These are phyloP conservation scores for Cyberlindnera sargentensis DNA, from an alignment of 805 yeast species.

Conservation along the genomic window DNA sequence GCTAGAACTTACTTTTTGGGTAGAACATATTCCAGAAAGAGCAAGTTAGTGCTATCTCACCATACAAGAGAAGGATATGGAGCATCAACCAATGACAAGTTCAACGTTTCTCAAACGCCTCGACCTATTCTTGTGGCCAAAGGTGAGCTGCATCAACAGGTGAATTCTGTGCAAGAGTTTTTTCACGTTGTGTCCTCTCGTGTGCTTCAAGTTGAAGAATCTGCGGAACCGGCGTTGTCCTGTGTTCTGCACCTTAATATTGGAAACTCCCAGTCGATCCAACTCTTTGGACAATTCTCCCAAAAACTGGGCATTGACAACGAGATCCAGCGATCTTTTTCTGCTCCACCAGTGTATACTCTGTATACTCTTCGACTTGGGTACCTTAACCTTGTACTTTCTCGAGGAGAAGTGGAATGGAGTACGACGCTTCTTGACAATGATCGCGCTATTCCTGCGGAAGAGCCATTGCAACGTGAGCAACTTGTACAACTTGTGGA, in stretches of 20 bases:
- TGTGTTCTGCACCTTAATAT: background rate
- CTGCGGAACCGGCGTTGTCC: background rate
- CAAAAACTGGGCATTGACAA: slow-evolving; percentile 12
- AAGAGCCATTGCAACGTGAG: slow-evolving; percentile 15
- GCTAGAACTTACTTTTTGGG: too few relatives aligned
- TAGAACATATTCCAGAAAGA: too few relatives aligned
- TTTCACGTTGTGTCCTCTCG: background rate
- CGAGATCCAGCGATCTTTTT: slow-evolving; percentile 1
- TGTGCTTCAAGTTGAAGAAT: background rate
- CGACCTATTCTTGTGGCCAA: background rate
- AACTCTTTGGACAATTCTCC: slow-evolving; percentile 9
- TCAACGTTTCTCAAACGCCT: background rate
- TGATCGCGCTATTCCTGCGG: slow-evolving; percentile 4
- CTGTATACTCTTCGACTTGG: background rate
- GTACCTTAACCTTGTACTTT: slow-evolving; percentile 19
- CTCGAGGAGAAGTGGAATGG: slow-evolving; percentile 20
- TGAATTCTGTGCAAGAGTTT: background rate
- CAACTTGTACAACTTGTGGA: slow-evolving; percentile 10
- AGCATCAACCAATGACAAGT: background rate
- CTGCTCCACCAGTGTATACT: slow-evolving; percentile 1
- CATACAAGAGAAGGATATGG: background rate
- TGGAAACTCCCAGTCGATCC: background rate
- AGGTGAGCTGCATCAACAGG: background rate
- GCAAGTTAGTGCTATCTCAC: too few relatives aligned
- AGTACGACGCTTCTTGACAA: slow-evolving; percentile 14